Percentiles rank a stretch among this genome's conserved stretches.
Conservation (phyloP, 371 early-diverging fungal species). For the Mucor mucedo region DNA sequence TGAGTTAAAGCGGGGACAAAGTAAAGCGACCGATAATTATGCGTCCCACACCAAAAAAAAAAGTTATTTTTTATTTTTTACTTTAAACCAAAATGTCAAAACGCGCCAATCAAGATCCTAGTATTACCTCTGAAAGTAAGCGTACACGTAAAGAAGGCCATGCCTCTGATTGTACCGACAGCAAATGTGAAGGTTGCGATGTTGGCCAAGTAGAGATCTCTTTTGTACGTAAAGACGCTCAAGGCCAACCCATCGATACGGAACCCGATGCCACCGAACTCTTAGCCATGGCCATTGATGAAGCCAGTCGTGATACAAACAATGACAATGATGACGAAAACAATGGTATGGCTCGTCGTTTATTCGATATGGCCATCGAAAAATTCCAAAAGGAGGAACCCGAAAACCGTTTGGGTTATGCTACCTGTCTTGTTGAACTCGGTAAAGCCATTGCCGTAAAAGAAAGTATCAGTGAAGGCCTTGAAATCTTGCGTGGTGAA, state of each 20-base stretch:
- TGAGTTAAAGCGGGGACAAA: background rate
- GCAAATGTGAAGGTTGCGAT: conserved; percentile 61
- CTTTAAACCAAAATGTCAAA: conserved; percentile 25
- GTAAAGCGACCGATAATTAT: background rate
- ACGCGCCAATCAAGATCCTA: conserved; percentile 20
- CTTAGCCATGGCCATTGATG: conserved; percentile 61
- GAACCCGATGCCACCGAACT: conserved; percentile 57
- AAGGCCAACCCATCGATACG: conserved; percentile 33
- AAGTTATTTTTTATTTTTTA: background rate
- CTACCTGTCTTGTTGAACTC: conserved; percentile 45
- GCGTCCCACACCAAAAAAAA: background rate
- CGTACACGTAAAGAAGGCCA: conserved; percentile 39
- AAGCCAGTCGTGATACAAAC: conserved; percentile 26
- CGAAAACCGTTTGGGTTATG: conserved; percentile 46
- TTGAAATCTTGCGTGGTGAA: conserved; percentile 42
- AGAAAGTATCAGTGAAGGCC: conserved; percentile 53
- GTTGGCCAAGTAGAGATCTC: conserved; percentile 66
- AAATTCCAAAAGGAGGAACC: conserved; percentile 55
- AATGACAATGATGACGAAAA: conserved; percentile 23
- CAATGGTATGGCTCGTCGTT: conserved; percentile 47
- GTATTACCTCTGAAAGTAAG: conserved; percentile 5
- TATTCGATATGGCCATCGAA: conserved; percentile 65
- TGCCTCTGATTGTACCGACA: conserved; percentile 55
- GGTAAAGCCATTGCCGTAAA: conserved; percentile 47
- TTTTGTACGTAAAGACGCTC: conserved; percentile 48